Evolutionary conservation across 768 basidiomycete genomes (phyloP), one percentile per base, ranked within the genome.

Genomic region (Mycena capillaripes): DNA sequence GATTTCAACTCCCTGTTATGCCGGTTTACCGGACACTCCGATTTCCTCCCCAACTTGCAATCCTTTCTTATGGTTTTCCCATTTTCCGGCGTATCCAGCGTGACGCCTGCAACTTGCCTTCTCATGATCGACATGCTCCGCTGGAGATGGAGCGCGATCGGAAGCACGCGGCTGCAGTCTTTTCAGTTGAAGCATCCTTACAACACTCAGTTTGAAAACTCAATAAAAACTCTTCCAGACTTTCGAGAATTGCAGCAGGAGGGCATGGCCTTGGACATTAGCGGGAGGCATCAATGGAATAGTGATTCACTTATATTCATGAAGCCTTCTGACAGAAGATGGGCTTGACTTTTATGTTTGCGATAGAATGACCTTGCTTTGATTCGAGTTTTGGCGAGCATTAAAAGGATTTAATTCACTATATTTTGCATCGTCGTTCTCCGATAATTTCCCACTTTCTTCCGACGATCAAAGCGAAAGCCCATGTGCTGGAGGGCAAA

Each of bases 21-120:
- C 5, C 32, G 29, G 14, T 23, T 65, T 19, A 55, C 52, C 1
- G 25, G 30, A 23, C 23, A 44, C 21, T 1, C 30, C 4, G 38
- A 55, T 29, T 65, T 65, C 36, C 63, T 65, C 52, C 63, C 63
- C 46, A 65, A 55, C 12, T 23, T 65, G 32, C 46, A 53, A 48
- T 34, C 44, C 5, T 23, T 62, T 3, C 46, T 32, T 52, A 17
- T 46, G 10, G 4, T 59, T 11, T n/a, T 23, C 4, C 5, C 16
- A 5, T 59, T 8, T 27, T 29, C 50, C 48, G 8, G n/a, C 6
- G n/a, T 23, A 5, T 38, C 27, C 23, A 12, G 16, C n/a, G 21
- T 17, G 21, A 17, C 25, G 4, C 48, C 4, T 23, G 16, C 7
- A n/a, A 21, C 58, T 3, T 4, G 14, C 32, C 1, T 30, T 8